Base-by-base conservation (phyloP, 768 basidiomycete genomes). In the Suillus subluteus region DNA sequence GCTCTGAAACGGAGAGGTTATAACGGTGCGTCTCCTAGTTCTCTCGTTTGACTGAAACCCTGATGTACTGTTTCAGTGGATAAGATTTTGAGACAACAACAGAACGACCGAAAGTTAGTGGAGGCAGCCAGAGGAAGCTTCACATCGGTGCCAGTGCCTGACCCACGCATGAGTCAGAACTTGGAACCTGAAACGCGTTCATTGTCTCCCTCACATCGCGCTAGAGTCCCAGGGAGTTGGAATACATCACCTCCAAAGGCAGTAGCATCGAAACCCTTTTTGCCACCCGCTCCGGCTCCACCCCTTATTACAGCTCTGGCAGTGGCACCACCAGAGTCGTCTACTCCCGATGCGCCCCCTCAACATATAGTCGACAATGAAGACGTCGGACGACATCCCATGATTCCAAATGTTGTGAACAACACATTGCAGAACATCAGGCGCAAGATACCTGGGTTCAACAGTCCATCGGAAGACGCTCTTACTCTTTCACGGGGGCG, bases 41-140 rank as follows among this genome's bases (percentile, higher is more conserved):
- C 8, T 32, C n/a, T 62, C 35, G 6, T 21, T 30, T 18, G 23
- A 11, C 35, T 7, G 32, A 16, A 18, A 23, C 71, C 64, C 71
- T 44, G 48, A 23, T 58, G 7, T 6, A 13, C 12, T 62, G 37
- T 30, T 37, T 2, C 65, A 94, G 96, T 98, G 63, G 96, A 98
- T 73, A 86, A 96, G 41, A 97, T 99, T 66, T 80, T 98, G 65
- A 89, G 90, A 65, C 91, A 93, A 69, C 94, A 97, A 72, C 86
- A 86, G 72, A 88, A 88, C 16, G 88, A 93, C 55, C 80, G 84
- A 23, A 80, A 85, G 65, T 83, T 85, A 21, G 82, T 85, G 0
- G 85, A 90, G 71, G 82, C 83, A 64, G 81, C 79, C 16, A 79
- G 67, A 58, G 67, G 59, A 56, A 73, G 70, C 37, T 71, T 74